Evolutionary conservation across 371 early-diverging fungal genomes (phyloP).

Genomic region (Choanephora cucurbitarum): DNA sequence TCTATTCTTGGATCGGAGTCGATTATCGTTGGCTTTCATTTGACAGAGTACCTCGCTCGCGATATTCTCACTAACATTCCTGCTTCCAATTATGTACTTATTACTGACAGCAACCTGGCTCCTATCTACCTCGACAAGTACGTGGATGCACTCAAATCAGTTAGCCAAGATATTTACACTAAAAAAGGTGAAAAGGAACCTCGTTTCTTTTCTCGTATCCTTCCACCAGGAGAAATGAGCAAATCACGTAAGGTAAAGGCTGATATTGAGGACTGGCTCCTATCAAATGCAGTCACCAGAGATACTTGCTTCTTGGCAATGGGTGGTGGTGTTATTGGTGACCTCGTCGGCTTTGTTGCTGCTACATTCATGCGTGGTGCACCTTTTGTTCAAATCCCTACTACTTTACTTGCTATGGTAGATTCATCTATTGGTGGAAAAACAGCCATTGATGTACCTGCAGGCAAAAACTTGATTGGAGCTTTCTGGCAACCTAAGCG

Average conservation of each 20-base stretch:
- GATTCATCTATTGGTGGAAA: constrained; percentile 98
- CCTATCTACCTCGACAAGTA: constrained; percentile 71
- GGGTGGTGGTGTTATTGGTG: constrained; percentile 98
- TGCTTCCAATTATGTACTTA: constrained; percentile 86
- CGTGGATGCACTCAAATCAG: constrained; percentile 41
- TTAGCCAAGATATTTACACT: constrained; percentile 30
- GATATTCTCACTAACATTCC: constrained; percentile 76
- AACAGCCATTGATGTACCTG: constrained; percentile 94
- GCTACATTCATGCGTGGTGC: constrained; percentile 98
- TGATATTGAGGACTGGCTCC: constrained; percentile 90
- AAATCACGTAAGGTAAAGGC: constrained; percentile 91
- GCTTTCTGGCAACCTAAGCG: constrained; percentile 96
- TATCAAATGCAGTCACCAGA: constrained; percentile 84
- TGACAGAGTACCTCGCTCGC: constrained; percentile 72
- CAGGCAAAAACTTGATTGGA: constrained; percentile 96
- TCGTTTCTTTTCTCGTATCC: constrained; percentile 75
- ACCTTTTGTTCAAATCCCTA: constrained; percentile 93
- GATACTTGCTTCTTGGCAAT: constrained; percentile 93
- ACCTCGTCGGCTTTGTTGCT: constrained; percentile 94
- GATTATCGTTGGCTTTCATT: constrained; percentile 84
- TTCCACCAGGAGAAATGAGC: constrained; percentile 90
- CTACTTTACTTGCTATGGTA: constrained; percentile 96
- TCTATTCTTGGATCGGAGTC: constrained; percentile 87
- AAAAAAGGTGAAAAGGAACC: constrained; percentile 37
- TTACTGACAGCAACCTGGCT: constrained; percentile 89